Conservation (phyloP, 306 rosid species). For the Quercus engelmannii region DNA sequence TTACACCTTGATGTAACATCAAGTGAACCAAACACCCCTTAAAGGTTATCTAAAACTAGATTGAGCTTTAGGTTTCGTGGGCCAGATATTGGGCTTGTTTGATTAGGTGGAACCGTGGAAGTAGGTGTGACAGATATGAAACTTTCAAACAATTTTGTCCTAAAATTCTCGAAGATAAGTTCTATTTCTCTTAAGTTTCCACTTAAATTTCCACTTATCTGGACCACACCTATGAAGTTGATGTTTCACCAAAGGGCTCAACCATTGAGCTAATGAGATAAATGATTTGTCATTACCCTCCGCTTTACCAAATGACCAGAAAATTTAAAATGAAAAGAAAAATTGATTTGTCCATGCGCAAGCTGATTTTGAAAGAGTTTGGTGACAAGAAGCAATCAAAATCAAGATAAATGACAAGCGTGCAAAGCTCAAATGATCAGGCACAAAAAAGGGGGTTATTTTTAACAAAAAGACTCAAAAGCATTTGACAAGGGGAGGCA, state of each 20-base stretch:
- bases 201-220: no score
- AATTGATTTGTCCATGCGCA: no score
- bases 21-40: no score
- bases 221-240: not conserved
- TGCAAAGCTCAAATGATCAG: not conserved
- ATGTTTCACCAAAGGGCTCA: not conserved
- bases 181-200: not conserved
- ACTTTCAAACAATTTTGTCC: not conserved
- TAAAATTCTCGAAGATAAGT: not conserved
- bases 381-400: not conserved
- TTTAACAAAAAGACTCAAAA: no score
- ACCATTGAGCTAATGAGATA: no score
- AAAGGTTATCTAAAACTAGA: not conserved
- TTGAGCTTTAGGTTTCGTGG: not conserved
- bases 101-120: not conserved
- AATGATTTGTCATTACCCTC: no score
- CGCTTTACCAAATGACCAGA: no score
- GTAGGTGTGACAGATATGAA: not conserved
- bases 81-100: not conserved
- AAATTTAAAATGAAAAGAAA: no score
- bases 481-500: no score
- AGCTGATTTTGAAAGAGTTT: not conserved
- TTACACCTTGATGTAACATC: no score
- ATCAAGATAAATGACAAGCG: not conserved
- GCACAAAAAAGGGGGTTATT: no score